Evolutionary conservation across 345 rosid species (phyloP).

Genomic region (Eucalyptus curtisii): DNA sequence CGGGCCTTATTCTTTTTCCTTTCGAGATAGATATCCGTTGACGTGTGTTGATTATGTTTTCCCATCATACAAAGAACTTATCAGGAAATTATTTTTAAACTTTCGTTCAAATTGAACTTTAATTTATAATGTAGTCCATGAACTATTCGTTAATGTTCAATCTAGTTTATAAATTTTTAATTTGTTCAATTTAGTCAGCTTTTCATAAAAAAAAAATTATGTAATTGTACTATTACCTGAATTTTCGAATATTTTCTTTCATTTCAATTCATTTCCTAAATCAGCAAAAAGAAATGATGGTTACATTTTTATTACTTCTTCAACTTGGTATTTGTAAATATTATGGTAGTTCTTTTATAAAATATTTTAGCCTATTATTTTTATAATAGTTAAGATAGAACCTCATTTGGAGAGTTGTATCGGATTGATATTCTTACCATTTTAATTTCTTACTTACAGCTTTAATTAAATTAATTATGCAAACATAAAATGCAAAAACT

Average conservation of each 20-base stretch:
- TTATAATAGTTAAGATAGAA: too few species aligned
- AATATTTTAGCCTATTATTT: background rate
- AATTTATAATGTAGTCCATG: rapidly evolving
- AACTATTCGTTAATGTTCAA: background rate
- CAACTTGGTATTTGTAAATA: background rate
- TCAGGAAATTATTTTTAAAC: background rate
- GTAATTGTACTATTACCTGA: background rate
- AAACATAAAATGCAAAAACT: background rate
- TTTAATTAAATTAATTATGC: background rate
- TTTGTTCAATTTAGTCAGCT: background rate
- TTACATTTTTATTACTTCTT: background rate
- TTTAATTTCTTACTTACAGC: background rate
- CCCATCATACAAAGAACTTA: background rate
- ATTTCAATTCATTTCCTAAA: background rate
- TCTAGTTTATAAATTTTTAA: background rate
- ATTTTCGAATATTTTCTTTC: background rate
- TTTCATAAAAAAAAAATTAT: background rate
- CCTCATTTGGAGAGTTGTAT: background rate
- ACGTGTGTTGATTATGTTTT: background rate
- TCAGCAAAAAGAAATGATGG: background rate
- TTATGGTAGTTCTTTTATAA: background rate
- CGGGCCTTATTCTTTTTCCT: background rate
- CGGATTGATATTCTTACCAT: too few species aligned
- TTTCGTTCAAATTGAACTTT: background rate
- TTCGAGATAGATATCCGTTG: background rate